Evolutionary conservation across 148 eudicot species (phyloP).

Genomic region (Agrostemma githago): DNA sequence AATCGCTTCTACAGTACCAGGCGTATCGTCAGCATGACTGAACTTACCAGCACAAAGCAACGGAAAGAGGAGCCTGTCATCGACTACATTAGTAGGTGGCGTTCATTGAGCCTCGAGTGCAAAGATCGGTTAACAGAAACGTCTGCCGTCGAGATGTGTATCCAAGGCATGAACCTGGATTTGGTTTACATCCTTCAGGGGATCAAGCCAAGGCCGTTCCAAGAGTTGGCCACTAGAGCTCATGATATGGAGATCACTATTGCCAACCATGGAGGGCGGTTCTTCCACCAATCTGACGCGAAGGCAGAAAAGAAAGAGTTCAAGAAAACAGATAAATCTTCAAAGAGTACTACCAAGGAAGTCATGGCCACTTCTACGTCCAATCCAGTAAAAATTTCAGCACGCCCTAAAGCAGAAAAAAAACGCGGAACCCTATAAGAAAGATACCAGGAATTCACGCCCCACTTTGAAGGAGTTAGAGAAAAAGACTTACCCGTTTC

Average conservation of each 20-base stretch:
- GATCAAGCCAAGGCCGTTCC: neutral
- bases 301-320: too few relatives aligned
- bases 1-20: neutral
- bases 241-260: neutral
- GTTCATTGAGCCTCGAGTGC: too few relatives aligned
- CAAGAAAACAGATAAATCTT: too few relatives aligned
- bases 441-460: neutral
- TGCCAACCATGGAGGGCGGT: neutral
- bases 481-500: neutral
- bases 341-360: too few relatives aligned
- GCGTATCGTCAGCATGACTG: neutral
- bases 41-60: neutral
- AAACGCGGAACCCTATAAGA: neutral
- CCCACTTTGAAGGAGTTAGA: neutral
- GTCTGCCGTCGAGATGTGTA: neutral
- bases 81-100: neutral
- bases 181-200: neutral
- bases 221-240: neutral
- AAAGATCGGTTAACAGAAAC: neutral
- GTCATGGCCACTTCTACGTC: neutral
- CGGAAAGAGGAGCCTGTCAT: neutral
- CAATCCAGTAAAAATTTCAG: constrained; percentile 1
- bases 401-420: neutral
- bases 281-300: neutral
- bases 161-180: neutral